phyloP scores from a whole-genome alignment of 108 stramenopile genomes.

The Epipyxis sp. region DNA sequence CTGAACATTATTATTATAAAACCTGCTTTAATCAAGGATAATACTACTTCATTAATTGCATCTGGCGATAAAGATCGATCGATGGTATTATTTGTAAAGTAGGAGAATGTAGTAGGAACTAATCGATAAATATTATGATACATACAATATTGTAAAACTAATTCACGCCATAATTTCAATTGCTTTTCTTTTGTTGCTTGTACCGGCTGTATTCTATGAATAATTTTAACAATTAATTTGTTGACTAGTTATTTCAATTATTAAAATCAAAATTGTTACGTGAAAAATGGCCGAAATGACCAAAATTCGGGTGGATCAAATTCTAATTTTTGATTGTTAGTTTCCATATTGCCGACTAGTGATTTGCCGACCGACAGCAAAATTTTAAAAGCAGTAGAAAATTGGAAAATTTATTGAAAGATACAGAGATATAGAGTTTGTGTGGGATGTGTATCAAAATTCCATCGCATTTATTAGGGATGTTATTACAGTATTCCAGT shows the following conservation, averaged over 20 bases:
- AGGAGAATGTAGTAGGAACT: background rate
- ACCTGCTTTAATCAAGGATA: background rate
- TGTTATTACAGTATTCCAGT: too few species aligned
- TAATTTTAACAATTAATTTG: background rate
- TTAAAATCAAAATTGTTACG: background rate
- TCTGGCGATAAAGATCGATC: background rate
- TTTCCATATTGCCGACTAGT: too few species aligned
- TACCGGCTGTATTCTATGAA: background rate
- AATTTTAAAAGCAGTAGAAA: too few species aligned
- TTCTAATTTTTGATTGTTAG: background rate
- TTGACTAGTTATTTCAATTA: background rate
- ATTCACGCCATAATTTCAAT: background rate
- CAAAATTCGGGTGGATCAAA: conserved; percentile 3
- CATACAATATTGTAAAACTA: background rate
- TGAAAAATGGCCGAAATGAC: background rate
- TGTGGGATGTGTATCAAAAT: too few species aligned
- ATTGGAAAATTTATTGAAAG: too few species aligned
- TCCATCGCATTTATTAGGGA: too few species aligned
- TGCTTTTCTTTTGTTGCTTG: conserved; percentile 14
- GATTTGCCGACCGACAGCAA: too few species aligned
- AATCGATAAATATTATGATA: background rate
- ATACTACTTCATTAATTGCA: background rate
- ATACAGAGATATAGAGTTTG: too few species aligned
- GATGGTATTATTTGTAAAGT: background rate
- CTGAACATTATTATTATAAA: background rate